Base-by-base conservation (phyloP, 805 yeast genomes). In the Gaillardinia entomophila region DNA sequence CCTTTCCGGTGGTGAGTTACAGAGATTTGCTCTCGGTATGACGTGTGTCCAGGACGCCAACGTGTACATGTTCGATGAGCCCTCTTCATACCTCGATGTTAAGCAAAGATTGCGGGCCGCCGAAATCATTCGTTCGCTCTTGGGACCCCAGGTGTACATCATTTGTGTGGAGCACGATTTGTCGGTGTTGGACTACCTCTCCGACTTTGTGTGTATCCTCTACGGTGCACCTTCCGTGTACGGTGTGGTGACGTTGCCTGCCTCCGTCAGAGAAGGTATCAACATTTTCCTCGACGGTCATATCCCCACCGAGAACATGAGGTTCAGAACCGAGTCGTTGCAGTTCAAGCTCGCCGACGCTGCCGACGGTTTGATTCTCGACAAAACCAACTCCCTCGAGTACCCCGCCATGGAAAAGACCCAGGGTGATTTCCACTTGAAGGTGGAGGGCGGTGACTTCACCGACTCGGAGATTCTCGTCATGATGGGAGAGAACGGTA, bases 401-500 rank as follows among this genome's bases (percentile, higher is more conserved):
- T 92, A 92, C 57, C 96, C 96, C 36, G 48, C 69, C 19, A 82
- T 92, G 95, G 54, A 60, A 35, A 89, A 87, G 74, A 88, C 97
- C 27, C 90, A 89, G 71, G 98, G 98, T 55, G 97, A 89, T 62
- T 92, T 92, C 83, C 79, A 77, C 55, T 73, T 92, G 58, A 69
- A 64, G 37, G 82, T 92, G 39, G 82, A 85, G 53, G 54, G 75
- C 28, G 99, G 99, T 66, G 89, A 82, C 37, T 92, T 90, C 66
- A 81, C 95, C 35, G 95, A 92, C 61, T 85, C 96, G 27, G 98
- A 92, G 70, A 92, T 92, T 50, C 74, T 92, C 52, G 98, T 92
- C 36, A 86, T 92, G 96, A 90, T 92, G 95, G 99, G 99, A 59
- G 98, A 92, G 68, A 92, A 92, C 62, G 99, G 99, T 70, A 92